Conservation (phyloP, 2,329 filamentous ascomycete species). For the Nothopassalora personata region DNA sequence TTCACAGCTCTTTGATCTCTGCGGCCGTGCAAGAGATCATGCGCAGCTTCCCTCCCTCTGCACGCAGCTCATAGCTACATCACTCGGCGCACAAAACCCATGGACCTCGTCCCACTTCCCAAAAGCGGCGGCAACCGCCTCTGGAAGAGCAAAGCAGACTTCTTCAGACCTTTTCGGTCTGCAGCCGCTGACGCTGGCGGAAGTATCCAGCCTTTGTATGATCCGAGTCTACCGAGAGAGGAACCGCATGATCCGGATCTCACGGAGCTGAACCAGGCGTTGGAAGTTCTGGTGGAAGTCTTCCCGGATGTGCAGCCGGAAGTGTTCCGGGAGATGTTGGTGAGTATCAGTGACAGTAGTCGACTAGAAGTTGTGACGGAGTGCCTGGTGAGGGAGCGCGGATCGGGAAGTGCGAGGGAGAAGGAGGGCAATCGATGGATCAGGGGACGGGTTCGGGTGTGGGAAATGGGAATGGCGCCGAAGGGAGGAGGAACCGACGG, state of each 20-base stretch:
- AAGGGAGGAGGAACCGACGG: not conserved
- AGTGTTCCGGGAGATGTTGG: conserved; percentile 76
- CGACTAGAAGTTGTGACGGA: conserved; percentile 72
- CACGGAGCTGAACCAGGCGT: conserved; percentile 62
- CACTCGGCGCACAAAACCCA: conserved; percentile 1
- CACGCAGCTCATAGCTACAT: not conserved
- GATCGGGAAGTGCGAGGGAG: conserved; percentile 40
- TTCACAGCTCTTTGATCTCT: not conserved
- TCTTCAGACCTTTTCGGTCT: conserved; percentile 29
- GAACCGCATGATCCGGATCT: conserved; percentile 48
- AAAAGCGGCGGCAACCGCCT: conserved; percentile 15
- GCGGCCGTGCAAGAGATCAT: not conserved
- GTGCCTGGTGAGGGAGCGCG: conserved; percentile 61
- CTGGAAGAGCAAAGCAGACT: conserved; percentile 32
- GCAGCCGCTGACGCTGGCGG: conserved; percentile 21
- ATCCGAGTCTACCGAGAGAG: conserved; percentile 17
- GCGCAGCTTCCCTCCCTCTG: not conserved
- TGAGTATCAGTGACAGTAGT: conserved; percentile 69
- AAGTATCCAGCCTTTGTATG: conserved; percentile 25
- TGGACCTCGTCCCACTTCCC: conserved; percentile 28
- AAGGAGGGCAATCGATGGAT: conserved; percentile 66
- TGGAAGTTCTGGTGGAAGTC: conserved; percentile 63
- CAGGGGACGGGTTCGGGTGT: conserved; percentile 19
- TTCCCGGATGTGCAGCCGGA: conserved; percentile 79
- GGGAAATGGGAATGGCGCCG: not conserved